Conservation (phyloP, 192 early-diverging fungal genomes). For the Entomortierella parvispora region DNA sequence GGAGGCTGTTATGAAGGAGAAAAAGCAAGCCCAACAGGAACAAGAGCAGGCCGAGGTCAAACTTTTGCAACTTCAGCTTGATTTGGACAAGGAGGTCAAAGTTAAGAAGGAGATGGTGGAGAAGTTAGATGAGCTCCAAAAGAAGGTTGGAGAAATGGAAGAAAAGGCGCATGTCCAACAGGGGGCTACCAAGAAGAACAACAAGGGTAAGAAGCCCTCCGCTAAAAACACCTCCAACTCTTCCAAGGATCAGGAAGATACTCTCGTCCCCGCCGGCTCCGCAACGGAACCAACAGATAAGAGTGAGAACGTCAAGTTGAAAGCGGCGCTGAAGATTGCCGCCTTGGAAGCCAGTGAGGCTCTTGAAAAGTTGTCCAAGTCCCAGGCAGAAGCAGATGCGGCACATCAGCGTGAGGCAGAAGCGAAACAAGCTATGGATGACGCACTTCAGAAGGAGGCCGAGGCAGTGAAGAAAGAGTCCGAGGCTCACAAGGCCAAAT, state of each 20-base stretch:
- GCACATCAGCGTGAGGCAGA: constrained; percentile 19
- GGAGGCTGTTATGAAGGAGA: constrained; percentile 44
- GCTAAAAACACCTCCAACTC: neutral
- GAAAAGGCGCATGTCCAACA: constrained; percentile 29
- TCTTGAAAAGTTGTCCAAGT: constrained; percentile 16
- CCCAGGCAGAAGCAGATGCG: constrained; percentile 11
- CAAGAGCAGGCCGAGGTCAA: constrained; percentile 49
- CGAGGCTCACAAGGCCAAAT: constrained; percentile 16
- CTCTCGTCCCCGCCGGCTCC: neutral
- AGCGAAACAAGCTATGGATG: constrained; percentile 11
- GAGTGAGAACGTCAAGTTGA: neutral
- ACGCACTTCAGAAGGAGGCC: constrained; percentile 16
- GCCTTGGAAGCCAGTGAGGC: constrained; percentile 15
- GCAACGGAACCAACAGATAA: neutral
- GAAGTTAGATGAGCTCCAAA: constrained; percentile 43
- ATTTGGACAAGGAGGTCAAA: constrained; percentile 48
- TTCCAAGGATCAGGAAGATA: neutral
- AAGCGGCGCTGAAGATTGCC: constrained; percentile 11
- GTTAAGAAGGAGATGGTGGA: constrained; percentile 52
- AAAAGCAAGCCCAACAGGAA: constrained; percentile 45
- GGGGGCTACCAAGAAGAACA: neutral
- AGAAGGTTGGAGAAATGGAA: constrained; percentile 43
- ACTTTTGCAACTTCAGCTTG: constrained; percentile 34
- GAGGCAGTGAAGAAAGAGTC: constrained; percentile 22
- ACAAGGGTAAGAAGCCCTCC: neutral